Conservation (phyloP, 1,284 basidiomycete genomes). For the Trametes polyzona region DNA sequence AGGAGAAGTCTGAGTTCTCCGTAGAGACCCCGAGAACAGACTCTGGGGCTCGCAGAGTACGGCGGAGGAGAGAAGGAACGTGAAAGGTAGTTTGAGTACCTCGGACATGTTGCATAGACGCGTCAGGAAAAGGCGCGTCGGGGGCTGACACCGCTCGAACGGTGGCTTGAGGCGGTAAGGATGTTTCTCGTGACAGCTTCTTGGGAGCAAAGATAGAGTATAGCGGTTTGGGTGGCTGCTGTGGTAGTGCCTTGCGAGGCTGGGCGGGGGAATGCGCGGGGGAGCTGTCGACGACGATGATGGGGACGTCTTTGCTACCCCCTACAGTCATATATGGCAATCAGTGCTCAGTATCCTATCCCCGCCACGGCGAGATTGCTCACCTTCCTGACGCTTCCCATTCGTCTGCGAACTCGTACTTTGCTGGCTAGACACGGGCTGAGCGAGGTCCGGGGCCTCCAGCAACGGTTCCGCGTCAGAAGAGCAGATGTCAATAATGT, state of each 20-base stretch:
- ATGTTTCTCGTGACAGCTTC: background rate
- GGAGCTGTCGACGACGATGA: slow-evolving; percentile 24
- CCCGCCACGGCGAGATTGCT: background rate
- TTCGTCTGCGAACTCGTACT: background rate
- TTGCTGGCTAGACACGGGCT: slow-evolving; percentile 14
- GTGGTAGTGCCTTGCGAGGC: background rate
- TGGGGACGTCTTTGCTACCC: slow-evolving; percentile 29
- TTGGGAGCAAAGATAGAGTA: slow-evolving; percentile 40
- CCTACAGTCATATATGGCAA: background rate
- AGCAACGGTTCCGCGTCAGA: slow-evolving; percentile 21
- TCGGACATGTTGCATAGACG: slow-evolving; percentile 63
- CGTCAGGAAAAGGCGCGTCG: slow-evolving; percentile 52
- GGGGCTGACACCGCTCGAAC: slow-evolving; percentile 2
- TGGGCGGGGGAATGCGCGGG: slow-evolving; percentile 9
- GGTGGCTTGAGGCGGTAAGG: slow-evolving; percentile 1
- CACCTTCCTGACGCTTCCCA: background rate
- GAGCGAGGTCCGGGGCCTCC: slow-evolving; percentile 8
- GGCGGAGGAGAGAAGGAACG: slow-evolving; percentile 24
- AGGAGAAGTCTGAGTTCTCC: too few relatives aligned
- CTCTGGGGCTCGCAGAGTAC: too few relatives aligned
- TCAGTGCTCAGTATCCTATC: background rate
- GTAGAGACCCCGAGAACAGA: too few relatives aligned
- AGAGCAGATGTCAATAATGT: slow-evolving; percentile 18
- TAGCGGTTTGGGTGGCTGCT: slow-evolving; percentile 30
- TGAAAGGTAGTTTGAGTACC: slow-evolving; percentile 48